Evolutionary conservation across 2,329 filamentous ascomycete species (phyloP).

Genomic region (Davidsoniella virescens): DNA sequence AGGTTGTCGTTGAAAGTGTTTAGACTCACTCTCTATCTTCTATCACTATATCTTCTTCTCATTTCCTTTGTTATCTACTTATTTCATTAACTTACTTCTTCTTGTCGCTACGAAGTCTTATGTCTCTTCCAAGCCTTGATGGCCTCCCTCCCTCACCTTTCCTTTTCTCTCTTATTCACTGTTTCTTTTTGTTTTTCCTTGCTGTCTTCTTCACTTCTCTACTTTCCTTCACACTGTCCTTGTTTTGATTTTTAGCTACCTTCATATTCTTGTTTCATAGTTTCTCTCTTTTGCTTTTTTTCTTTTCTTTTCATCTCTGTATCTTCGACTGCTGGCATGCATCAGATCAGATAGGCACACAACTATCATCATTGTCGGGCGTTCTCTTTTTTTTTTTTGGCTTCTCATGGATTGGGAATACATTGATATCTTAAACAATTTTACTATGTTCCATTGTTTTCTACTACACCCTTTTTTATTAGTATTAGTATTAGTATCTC

Average conservation of each 20-base stretch:
- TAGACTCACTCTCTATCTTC: slow-evolving; percentile 4
- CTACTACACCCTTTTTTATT: no score
- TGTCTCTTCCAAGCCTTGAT: neutral
- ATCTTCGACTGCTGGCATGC: neutral
- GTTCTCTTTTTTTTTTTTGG: neutral
- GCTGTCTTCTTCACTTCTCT: neutral
- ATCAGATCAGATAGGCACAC: neutral
- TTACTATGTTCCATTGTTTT: no score
- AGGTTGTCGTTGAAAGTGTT: slow-evolving; percentile 17
- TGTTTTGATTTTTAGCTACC: neutral
- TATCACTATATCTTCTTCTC: slow-evolving; percentile 7
- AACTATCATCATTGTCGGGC: neutral
- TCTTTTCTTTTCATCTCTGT: neutral
- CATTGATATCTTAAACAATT: no score
- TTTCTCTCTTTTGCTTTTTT: neutral
- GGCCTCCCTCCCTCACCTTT: neutral
- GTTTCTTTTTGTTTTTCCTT: neutral
- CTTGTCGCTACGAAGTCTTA: slow-evolving; percentile 2
- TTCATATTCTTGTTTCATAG: neutral
- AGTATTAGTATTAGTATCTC: no score
- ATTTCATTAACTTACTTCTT: slow-evolving; percentile 14
- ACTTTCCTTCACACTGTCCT: neutral
- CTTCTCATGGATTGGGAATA: no score
- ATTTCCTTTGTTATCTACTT: slow-evolving; percentile 10
- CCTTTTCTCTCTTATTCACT: neutral